Percentiles rank a stretch among this genome's conserved stretches.
These are phyloP conservation scores for Cutaneotrichosporon dermatis DNA, from an alignment of 1,284 basidiomycete species.

Conservation along the genomic window DNA sequence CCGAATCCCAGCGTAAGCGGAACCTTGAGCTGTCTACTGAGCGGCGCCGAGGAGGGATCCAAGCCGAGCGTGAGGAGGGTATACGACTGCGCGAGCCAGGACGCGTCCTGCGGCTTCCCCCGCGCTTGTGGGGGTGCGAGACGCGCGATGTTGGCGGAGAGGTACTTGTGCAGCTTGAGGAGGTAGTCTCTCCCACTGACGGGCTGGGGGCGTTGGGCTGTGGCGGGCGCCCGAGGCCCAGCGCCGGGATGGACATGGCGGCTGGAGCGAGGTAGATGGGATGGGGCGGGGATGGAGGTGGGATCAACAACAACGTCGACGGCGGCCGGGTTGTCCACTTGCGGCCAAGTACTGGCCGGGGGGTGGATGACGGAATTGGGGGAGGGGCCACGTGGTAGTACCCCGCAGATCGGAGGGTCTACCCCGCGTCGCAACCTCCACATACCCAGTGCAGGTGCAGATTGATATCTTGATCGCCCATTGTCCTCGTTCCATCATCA, in stretches of 20 bases:
- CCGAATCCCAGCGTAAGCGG: conserved; percentile 46
- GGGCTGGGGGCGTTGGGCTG: conserved; percentile 11
- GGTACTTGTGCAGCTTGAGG: conserved; percentile 43
- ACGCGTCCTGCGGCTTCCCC: conserved; percentile 8
- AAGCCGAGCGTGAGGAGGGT: conserved; percentile 47
- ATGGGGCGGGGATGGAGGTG: neutral
- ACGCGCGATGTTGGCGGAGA: conserved; percentile 37
- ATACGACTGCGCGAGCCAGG: conserved; percentile 40
- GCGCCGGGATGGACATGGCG: neutral
- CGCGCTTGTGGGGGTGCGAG: conserved; percentile 29
- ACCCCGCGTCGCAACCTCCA: too few species aligned
- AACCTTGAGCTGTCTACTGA: conserved; percentile 36
- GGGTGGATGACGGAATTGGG: too few species aligned
- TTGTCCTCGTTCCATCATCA: too few species aligned
- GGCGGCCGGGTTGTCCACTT: neutral
- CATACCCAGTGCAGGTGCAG: too few species aligned
- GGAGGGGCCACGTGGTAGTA: too few species aligned
- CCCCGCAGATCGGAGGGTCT: too few species aligned
- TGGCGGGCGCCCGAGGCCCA: conserved; percentile 3
- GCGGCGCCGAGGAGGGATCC: conserved; percentile 41
- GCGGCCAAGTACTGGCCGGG: too few species aligned
- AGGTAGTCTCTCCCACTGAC: conserved; percentile 39
- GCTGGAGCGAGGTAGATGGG: neutral
- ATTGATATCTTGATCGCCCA: too few species aligned
- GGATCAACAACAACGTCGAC: neutral